Percentiles rank a stretch among this genome's conserved stretches.
Evolutionary conservation across 1,284 basidiomycete species (phyloP).

Genomic region (Boletus smithii): DNA sequence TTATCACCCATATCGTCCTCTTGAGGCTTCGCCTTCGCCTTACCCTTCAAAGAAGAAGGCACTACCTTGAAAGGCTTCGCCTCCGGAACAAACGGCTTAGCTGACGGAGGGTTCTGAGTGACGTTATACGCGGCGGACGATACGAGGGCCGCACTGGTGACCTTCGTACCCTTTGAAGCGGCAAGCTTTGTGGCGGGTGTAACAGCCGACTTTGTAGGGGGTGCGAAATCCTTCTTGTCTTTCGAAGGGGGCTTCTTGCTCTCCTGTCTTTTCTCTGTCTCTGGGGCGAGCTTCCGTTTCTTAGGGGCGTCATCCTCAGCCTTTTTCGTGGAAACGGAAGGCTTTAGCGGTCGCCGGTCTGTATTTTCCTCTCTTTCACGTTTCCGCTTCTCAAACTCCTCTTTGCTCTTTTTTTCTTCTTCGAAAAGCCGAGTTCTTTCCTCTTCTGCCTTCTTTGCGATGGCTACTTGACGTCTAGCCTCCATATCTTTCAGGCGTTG

Average conservation of each 20-base stretch:
- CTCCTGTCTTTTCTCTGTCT: slow-evolving; percentile 56
- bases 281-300: slow-evolving; percentile 59
- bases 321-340: slow-evolving; percentile 48
- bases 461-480: slow-evolving; percentile 63
- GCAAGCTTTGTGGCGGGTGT: slow-evolving; percentile 35
- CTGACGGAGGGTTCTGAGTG: slow-evolving; percentile 26
- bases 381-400: slow-evolving; percentile 68
- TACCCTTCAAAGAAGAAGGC: slow-evolving; percentile 43
- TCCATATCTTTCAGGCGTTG: slow-evolving; percentile 77
- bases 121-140: slow-evolving; percentile 36
- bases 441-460: slow-evolving; percentile 76
- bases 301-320: slow-evolving; percentile 66
- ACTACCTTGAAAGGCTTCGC: slow-evolving; percentile 36
- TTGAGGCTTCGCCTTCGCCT: slow-evolving; percentile 41
- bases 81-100: slow-evolving; percentile 32
- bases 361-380: slow-evolving; percentile 72
- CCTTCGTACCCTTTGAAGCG: slow-evolving; percentile 27
- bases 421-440: slow-evolving; percentile 62
- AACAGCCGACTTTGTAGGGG: slow-evolving; percentile 34
- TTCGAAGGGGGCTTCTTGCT: slow-evolving; percentile 53
- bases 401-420: slow-evolving; percentile 66
- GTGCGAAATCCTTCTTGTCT: slow-evolving; percentile 39
- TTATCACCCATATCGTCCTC: slow-evolving; percentile 47
- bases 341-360: slow-evolving; percentile 56
- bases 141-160: slow-evolving; percentile 23